phyloP scores from a whole-genome alignment of 2,329 filamentous ascomycete species.

The Aplosporella prunicola region DNA sequence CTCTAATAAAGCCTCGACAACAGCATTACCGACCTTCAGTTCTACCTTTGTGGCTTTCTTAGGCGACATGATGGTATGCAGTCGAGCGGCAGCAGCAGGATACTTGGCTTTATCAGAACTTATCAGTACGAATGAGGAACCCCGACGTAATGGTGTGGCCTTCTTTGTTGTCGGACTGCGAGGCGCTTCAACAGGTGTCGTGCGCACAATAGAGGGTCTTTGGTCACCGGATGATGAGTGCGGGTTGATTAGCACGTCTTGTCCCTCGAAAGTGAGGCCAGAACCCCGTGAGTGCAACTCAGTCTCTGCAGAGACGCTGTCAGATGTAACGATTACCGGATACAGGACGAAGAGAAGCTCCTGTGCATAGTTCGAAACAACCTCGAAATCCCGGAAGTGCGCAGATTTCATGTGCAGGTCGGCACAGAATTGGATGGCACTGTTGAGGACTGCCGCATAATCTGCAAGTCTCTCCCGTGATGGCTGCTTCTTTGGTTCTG shows the following conservation, averaged over 20 bases:
- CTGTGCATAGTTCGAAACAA: constrained; percentile 71
- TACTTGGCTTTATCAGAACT: constrained; percentile 55
- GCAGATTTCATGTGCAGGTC: constrained; percentile 68
- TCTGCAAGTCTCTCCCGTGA: constrained; percentile 33
- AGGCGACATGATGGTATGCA: constrained; percentile 55
- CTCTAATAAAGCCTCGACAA: constrained; percentile 68
- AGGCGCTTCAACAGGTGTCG: constrained; percentile 47
- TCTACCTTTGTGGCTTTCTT: constrained; percentile 40
- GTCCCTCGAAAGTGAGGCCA: constrained; percentile 72
- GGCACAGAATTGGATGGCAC: constrained; percentile 67
- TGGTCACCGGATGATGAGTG: constrained; percentile 51
- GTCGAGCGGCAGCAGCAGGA: constrained; percentile 49
- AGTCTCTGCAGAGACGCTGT: constrained; percentile 70
- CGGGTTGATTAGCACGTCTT: constrained; percentile 74
- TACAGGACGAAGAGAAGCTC: constrained; percentile 72
- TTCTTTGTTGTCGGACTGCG: constrained; percentile 27
- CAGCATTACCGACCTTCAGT: constrained; percentile 52
- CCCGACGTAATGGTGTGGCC: constrained; percentile 61
- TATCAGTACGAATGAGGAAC: constrained; percentile 85
- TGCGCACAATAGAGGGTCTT: constrained; percentile 60
- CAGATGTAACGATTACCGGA: constrained; percentile 77
- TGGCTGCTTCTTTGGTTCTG: constrained; percentile 2
- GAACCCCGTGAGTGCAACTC: constrained; percentile 81
- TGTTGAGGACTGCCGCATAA: constrained; percentile 60
- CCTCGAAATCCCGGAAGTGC: constrained; percentile 73